Evolutionary conservation across 2,329 filamentous ascomycete species (phyloP), one percentile per base, ranked within the genome.

Genomic region (Colletotrichum destructivum): DNA sequence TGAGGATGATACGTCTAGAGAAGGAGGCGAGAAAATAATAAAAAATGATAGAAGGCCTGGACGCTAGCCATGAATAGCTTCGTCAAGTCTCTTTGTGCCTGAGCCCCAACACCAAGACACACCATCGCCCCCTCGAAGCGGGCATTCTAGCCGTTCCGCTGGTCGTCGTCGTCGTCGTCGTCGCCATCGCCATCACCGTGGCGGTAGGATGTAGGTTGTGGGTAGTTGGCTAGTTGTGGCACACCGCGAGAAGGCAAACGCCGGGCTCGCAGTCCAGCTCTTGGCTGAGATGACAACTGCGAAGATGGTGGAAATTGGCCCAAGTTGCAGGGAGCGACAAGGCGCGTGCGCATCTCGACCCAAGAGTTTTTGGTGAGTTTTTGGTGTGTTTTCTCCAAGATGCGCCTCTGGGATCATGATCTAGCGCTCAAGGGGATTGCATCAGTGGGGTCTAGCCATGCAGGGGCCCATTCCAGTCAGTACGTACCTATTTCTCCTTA

Each of bases 231-330:
- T 55, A 40, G 38, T 47, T 5, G 47, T 26, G 51, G 26, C 26
- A 26, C 23, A 47, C 4, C 16, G 15, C 21, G 52, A 44, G 31
- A 35, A 3, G 42, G 26, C n/a, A 56, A 62, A 26, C 68, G 42
- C 63, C 12, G 23, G 52, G 52, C 51, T 62, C 49, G 8, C 4
- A 31, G 64, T 31, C 44, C 38, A 68, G 7, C 21, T 51, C 55
- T 40, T 59, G 57, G 57, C 26, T 23, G 8, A 57, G 46, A 69
- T 55, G 65, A 60, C 54, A 63, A 54, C 23, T 65, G 31, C 23
- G 40, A n/a, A 16, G 44, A 49, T 69, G 7, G 69, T 69, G 69
- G 69, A 71, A 46, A 71, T 71, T 62, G 35, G 64, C 46, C 59
- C 8, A 46, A 23, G 23, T 44, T 38, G 52, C 12, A 60, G 62